Percentiles rank a stretch among this genome's conserved stretches.
These are phyloP conservation scores for Azolla pinnata DNA, from an alignment of 75 land plant genomes.

Conservation along the genomic window DNA sequence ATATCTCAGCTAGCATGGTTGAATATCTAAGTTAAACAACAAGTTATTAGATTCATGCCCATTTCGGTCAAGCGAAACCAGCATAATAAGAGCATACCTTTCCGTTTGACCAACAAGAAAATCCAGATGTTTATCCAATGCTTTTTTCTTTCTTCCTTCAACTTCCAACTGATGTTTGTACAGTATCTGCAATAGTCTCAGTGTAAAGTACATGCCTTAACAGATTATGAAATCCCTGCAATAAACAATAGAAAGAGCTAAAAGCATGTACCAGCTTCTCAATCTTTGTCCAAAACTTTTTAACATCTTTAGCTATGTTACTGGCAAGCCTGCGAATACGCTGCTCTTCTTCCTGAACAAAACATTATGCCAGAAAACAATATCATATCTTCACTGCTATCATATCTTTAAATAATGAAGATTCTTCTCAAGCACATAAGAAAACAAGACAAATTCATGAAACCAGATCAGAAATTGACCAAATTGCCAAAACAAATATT, in stretches of 20 bases:
- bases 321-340: conserved; percentile 77
- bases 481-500: too few relatives aligned
- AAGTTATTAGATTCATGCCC: not conserved
- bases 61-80: not conserved
- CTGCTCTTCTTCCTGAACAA: conserved; percentile 98
- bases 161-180: conserved; percentile 87
- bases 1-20: conserved; percentile 94
- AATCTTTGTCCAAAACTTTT: conserved; percentile 95
- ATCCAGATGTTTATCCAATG: conserved; percentile 94
- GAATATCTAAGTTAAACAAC: conserved; percentile 61
- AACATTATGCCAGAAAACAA: too few relatives aligned
- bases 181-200: conserved; percentile 49
- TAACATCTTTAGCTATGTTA: conserved; percentile 90
- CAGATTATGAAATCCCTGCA: not conserved
- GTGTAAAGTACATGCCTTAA: too few relatives aligned
- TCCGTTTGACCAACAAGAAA: conserved; percentile 98
- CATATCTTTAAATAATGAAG: too few relatives aligned
- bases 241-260: not conserved
- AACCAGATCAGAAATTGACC: too few relatives aligned
- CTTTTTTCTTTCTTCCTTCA: conserved; percentile 86
- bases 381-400: too few relatives aligned
- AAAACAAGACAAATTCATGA: too few relatives aligned
- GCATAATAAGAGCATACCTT: conserved; percentile 38
- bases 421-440: too few relatives aligned
- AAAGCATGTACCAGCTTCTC: conserved; percentile 68